Percentiles rank a stretch among this genome's conserved stretches.
Conservation (phyloP, 768 basidiomycete species). For the Trametes elegans region DNA sequence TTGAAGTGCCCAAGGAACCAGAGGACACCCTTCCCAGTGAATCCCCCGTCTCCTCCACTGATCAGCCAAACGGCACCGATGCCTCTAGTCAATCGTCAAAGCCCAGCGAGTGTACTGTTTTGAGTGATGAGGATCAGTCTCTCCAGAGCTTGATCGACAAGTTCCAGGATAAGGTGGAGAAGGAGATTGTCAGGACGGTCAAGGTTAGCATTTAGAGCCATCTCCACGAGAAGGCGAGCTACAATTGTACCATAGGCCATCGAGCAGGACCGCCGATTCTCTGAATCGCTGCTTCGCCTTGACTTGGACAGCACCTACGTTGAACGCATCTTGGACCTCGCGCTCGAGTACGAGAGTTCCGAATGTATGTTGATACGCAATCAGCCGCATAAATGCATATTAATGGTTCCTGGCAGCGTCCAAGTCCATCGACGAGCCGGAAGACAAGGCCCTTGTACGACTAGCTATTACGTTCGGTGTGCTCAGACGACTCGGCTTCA, state of each 20-base stretch:
- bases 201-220: slow-evolving; percentile 53
- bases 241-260: slow-evolving; percentile 49
- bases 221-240: too few relatives aligned
- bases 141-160: slow-evolving; percentile 78
- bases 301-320: slow-evolving; percentile 60
- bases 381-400: not conserved
- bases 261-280: slow-evolving; percentile 76
- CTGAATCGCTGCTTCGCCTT: slow-evolving; percentile 58
- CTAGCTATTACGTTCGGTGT: slow-evolving; percentile 82
- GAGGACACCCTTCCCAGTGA: slow-evolving; percentile 22
- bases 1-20: slow-evolving; percentile 30
- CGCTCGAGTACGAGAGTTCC: slow-evolving; percentile 33
- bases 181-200: slow-evolving; percentile 67
- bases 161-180: slow-evolving; percentile 85
- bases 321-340: slow-evolving; percentile 58
- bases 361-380: slow-evolving; percentile 30
- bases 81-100: not conserved
- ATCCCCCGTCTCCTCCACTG: slow-evolving; percentile 15
- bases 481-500: slow-evolving; percentile 74
- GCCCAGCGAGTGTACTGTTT: slow-evolving; percentile 35
- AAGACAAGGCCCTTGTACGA: slow-evolving; percentile 69
- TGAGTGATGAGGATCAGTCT: slow-evolving; percentile 48
- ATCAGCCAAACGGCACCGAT: not conserved
- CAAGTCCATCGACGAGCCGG: slow-evolving; percentile 48
- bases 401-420: slow-evolving; percentile 25